phyloP scores from a whole-genome alignment of 768 basidiomycete species.

The Suillus fuscotomentosus region DNA sequence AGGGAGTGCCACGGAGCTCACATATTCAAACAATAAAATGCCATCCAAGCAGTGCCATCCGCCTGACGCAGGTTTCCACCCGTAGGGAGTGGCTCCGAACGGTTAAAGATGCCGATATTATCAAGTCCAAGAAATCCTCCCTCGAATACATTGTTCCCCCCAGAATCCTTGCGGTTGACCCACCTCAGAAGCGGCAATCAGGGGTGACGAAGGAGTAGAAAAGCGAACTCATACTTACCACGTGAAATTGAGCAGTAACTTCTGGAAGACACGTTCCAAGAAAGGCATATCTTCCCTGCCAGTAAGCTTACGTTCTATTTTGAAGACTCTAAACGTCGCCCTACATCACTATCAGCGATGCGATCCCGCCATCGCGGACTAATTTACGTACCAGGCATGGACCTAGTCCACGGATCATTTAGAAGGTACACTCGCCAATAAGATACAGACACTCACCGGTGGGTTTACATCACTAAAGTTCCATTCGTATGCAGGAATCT shows the following conservation, averaged over 20 bases:
- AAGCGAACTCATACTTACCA: slow-evolving; percentile 50
- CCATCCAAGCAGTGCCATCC: slow-evolving; percentile 99
- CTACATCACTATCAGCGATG: slow-evolving; percentile 33
- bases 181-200: slow-evolving; percentile 52
- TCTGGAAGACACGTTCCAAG: slow-evolving; percentile 98
- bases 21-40: slow-evolving; percentile 98
- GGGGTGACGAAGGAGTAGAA: neutral
- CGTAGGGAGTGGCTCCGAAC: slow-evolving; percentile 94
- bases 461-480: slow-evolving; percentile 99
- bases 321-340: slow-evolving; percentile 98
- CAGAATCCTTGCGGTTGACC: slow-evolving; percentile 97
- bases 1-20: slow-evolving; percentile 31
- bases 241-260: slow-evolving; percentile 93
- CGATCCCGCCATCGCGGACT: neutral
- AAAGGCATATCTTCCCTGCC: slow-evolving; percentile 89
- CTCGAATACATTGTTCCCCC: slow-evolving; percentile 95
- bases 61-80: slow-evolving; percentile 94
- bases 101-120: slow-evolving; percentile 98
- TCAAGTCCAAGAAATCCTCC: slow-evolving; percentile 98
- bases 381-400: slow-evolving; percentile 77
- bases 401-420: slow-evolving; percentile 28
- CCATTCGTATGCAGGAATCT: slow-evolving; percentile 99
- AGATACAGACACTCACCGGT: slow-evolving; percentile 44
- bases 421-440: neutral
- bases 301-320: slow-evolving; percentile 95